Evolutionary conservation across 1,284 basidiomycete genomes (phyloP), one percentile per base, ranked within the genome.

Genomic region (Puccinia novopanici): DNA sequence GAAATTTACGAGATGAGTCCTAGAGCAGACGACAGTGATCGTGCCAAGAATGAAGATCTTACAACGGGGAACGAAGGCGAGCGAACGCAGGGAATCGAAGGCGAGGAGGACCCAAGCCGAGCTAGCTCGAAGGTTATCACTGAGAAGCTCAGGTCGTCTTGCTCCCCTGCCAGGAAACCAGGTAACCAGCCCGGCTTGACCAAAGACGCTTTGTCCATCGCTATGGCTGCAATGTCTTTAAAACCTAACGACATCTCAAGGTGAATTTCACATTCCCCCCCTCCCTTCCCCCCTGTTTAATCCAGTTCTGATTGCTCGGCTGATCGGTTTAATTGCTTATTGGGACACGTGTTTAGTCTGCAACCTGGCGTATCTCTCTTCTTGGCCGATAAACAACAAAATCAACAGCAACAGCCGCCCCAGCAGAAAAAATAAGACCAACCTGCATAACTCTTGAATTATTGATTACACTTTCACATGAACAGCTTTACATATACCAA

Each of bases 351-450:
- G 42, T 15, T 30, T 40, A 80, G 78, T 24, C 59, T 80, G 13
- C 78, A 80, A 37, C 78, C 78, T 54, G 78, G 78, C 13, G 61
- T 63, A 27, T 80, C 78, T 24, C 27, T 80, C 27, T 65, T 80
- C 40, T 65, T 75, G 45, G 57, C 71, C 19, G 71, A 73, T 59
- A 73, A 73, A 45, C 54, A 73, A 40, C 68, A 71, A 55, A 48
- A 52, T 34, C 37, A 61, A 17, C 59, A 61, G 30, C 30, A 22
- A 37, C 34, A 34, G 34, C 34, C 34, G 34, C 34, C 34, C 34
- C 55, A 27, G 27, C 55, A n/a, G 34, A 63, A 63, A 63, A 17
- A 34, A 63, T 37, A 37, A 63, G 22, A 42, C 22, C 19, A n/a
- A 63, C 61, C 12, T 40, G 61, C 1, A 40, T 63, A 22, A 2